Evolutionary conservation across 2,329 filamentous ascomycete species (phyloP).

Genomic region (Fusarium hostae): DNA sequence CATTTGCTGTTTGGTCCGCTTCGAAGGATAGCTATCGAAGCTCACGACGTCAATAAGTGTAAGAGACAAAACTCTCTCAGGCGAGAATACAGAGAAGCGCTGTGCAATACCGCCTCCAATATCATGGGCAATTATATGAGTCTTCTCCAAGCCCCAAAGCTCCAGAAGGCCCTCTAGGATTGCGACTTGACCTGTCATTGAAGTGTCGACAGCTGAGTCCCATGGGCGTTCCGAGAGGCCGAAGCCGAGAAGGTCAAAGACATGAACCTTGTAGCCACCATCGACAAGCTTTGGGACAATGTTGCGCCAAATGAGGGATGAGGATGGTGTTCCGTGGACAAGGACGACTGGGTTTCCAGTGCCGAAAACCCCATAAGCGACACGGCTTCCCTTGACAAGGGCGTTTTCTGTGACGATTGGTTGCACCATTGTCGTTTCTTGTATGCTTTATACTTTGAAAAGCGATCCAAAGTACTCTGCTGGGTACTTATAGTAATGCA

Average conservation of each 20-base stretch:
- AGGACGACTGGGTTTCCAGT: conserved; percentile 44
- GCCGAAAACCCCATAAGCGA: conserved; percentile 46
- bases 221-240: conserved; percentile 49
- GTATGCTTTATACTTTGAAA: fast-evolving
- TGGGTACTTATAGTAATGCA: conserved; percentile 9
- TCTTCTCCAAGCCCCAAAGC: conserved; percentile 42
- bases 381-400: conserved; percentile 42
- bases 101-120: conserved; percentile 49
- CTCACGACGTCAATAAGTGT: conserved; percentile 48
- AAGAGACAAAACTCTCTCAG: conserved; percentile 39
- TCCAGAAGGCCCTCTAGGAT: conserved; percentile 44
- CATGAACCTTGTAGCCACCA: conserved; percentile 41
- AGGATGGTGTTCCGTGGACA: conserved; percentile 50
- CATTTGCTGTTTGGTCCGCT: conserved; percentile 48
- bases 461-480: fast-evolving
- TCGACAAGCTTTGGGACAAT: conserved; percentile 39
- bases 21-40: conserved; percentile 50
- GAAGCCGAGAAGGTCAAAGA: conserved; percentile 49
- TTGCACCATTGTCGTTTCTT: conserved; percentile 11
- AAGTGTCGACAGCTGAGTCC: conserved; percentile 45
- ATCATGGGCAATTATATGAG: conserved; percentile 47
- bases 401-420: conserved; percentile 44
- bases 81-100: conserved; percentile 42
- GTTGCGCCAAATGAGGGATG: conserved; percentile 50
- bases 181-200: conserved; percentile 48